These are phyloP conservation scores for Wickerhamiella sergipiensis DNA, from an alignment of 805 yeast species.

Conservation along the genomic window DNA sequence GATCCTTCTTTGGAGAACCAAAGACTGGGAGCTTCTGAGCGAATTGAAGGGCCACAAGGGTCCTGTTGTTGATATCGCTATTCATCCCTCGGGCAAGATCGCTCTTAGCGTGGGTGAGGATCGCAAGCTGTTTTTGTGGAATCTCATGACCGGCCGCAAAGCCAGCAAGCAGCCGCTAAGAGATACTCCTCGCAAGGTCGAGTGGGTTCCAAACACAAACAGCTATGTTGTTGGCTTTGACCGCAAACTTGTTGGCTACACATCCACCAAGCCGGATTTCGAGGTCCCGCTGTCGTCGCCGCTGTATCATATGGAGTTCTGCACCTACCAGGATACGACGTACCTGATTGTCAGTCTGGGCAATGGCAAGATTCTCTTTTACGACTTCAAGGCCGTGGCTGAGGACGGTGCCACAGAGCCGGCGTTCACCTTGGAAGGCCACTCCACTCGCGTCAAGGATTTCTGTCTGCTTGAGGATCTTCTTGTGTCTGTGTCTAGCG, in stretches of 20 bases:
- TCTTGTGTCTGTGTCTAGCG: conserved; percentile 76
- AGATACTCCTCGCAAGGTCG: conserved; percentile 19
- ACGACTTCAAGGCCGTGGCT: conserved; percentile 24
- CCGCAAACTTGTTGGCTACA: conserved; percentile 50
- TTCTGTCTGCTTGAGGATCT: conserved; percentile 40
- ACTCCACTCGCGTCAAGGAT: conserved; percentile 74
- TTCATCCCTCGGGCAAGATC: conserved; percentile 81
- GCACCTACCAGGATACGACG: conserved; percentile 34
- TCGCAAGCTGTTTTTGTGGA: conserved; percentile 79
- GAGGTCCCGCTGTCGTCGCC: conserved; percentile 35
- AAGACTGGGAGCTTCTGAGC: conserved; percentile 92
- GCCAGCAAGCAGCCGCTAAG: conserved; percentile 60
- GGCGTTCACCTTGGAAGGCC: conserved; percentile 55
- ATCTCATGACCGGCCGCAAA: conserved; percentile 88
- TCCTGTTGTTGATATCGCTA: conserved; percentile 70
- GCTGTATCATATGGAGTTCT: conserved; percentile 53
- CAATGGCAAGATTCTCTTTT: conserved; percentile 57
- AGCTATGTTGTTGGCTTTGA: conserved; percentile 64
- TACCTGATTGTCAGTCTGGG: conserved; percentile 55
- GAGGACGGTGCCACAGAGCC: conserved; percentile 14
- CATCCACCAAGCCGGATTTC: conserved; percentile 29
- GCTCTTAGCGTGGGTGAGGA: conserved; percentile 86
- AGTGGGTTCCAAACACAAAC: conserved; percentile 44
- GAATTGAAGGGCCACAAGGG: conserved; percentile 79
- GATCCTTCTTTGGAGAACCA: conserved; percentile 83